Evolutionary conservation across 1,284 basidiomycete species (phyloP).

Genomic region (Cryptococcus sp.): DNA sequence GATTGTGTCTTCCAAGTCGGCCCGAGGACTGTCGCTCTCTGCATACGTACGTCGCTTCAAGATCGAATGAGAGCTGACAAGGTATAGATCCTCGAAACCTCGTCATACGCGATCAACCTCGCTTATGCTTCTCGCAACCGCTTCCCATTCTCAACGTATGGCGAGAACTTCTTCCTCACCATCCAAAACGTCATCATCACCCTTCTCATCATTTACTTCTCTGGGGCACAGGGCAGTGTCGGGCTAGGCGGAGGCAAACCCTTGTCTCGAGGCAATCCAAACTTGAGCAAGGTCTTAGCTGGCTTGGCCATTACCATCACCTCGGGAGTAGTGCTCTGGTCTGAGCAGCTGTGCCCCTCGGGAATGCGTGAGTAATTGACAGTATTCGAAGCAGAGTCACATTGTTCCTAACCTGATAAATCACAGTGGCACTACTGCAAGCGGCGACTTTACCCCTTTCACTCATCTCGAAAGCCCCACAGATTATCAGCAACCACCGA

Average conservation of each 20-base stretch:
- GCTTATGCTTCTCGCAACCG: conserved; percentile 79
- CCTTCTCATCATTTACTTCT: conserved; percentile 69
- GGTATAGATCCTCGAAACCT: conserved; percentile 66
- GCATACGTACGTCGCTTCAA: conserved; percentile 61
- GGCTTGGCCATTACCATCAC: conserved; percentile 55
- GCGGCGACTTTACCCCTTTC: conserved; percentile 78
- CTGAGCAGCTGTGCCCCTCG: conserved; percentile 41
- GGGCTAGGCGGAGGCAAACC: conserved; percentile 5
- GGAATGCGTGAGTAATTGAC: conserved; percentile 38
- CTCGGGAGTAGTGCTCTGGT: conserved; percentile 58
- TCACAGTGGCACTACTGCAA: conserved; percentile 63
- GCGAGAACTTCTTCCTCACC: conserved; percentile 86
- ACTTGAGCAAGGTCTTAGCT: conserved; percentile 33
- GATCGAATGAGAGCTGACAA: no score
- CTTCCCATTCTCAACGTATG: conserved; percentile 94
- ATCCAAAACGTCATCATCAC: conserved; percentile 81
- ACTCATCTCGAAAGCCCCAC: conserved; percentile 80
- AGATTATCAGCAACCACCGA: conserved; percentile 75
- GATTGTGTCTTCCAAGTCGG: conserved; percentile 63
- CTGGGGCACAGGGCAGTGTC: conserved; percentile 13
- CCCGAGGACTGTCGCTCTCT: conserved; percentile 76
- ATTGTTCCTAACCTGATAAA: background rate
- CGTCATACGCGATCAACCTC: conserved; percentile 81
- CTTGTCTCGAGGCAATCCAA: conserved; percentile 10
- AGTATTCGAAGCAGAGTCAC: background rate